Conservation (phyloP, 805 yeast genomes). For the Candida sithepensis region DNA sequence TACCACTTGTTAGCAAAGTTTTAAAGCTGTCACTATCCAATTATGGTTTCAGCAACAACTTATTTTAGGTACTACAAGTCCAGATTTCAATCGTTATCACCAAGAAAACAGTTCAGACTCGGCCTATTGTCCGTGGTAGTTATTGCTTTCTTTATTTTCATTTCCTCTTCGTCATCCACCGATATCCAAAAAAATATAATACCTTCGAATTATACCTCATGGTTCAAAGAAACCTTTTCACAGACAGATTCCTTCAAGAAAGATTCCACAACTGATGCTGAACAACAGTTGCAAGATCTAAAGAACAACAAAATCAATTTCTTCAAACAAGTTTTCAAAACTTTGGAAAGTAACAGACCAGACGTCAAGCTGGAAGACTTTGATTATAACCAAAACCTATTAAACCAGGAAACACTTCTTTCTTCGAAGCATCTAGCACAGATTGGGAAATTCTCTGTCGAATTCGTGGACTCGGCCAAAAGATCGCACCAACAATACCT, state of each 20-base stretch:
- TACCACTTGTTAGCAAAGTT: too few species aligned
- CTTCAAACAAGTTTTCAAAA: conserved; percentile 20
- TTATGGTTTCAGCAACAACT: conserved; percentile 15
- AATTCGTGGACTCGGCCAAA: conserved; percentile 28
- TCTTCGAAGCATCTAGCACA: conserved; percentile 8
- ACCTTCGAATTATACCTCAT: conserved; percentile 23
- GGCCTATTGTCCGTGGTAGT: conserved; percentile 4
- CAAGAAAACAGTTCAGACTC: conserved; percentile 11
- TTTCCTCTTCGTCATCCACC: conserved; percentile 14
- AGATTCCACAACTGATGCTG: conserved; percentile 4
- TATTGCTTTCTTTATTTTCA: conserved; percentile 4
- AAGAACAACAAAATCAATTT: conserved; percentile 16
- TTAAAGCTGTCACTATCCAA: background rate
- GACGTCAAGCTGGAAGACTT: conserved; percentile 14
- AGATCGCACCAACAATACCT: conserved; percentile 32
- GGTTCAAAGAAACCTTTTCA: conserved; percentile 15
- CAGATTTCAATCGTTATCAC: conserved; percentile 12
- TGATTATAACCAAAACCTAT: conserved; percentile 11
- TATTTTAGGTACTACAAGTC: conserved; percentile 18
- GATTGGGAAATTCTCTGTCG: conserved; percentile 16
- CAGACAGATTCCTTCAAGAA: background rate
- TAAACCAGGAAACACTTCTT: conserved; percentile 2
- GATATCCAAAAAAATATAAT: conserved; percentile 15
- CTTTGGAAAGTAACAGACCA: conserved; percentile 20
- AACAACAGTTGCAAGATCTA: conserved; percentile 8